Percentiles rank a stretch among this genome's conserved stretches.
These are phyloP conservation scores for Fusarium palustre DNA, from an alignment of 2,329 filamentous ascomycete genomes.

Conservation along the genomic window DNA sequence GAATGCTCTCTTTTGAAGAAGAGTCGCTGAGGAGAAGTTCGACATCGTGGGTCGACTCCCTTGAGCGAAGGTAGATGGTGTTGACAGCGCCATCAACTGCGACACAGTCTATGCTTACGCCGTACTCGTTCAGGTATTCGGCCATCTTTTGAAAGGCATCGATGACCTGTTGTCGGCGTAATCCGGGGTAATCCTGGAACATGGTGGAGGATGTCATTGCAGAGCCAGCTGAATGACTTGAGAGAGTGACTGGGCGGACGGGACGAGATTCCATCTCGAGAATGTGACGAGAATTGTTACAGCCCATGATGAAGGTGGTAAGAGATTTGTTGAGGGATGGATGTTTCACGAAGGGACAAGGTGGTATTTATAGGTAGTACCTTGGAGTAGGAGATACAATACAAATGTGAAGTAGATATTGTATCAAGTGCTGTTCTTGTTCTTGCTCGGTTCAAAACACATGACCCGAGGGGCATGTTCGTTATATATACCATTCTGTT, in stretches of 20 bases:
- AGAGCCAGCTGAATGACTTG: slow-evolving; percentile 34
- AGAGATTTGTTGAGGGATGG: background rate
- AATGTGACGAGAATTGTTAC: slow-evolving; percentile 35
- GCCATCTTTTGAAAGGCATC: slow-evolving; percentile 38
- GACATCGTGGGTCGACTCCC: slow-evolving; percentile 38
- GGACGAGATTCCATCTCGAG: slow-evolving; percentile 38
- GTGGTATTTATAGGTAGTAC: background rate
- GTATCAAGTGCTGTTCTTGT: slow-evolving; percentile 19
- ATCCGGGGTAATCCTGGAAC: slow-evolving; percentile 33
- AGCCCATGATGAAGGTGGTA: slow-evolving; percentile 31
- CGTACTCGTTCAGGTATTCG: slow-evolving; percentile 37
- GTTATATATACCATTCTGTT: slow-evolving; percentile 15
- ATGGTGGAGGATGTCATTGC: slow-evolving; percentile 29
- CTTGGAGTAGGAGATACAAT: background rate
- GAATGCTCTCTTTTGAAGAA: slow-evolving; percentile 18
- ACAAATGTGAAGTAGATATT: slow-evolving; percentile 3
- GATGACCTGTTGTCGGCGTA: slow-evolving; percentile 26
- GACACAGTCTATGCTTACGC: slow-evolving; percentile 24
- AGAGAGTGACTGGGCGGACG: slow-evolving; percentile 33
- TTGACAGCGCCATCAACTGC: slow-evolving; percentile 41
- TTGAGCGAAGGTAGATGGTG: slow-evolving; percentile 34
- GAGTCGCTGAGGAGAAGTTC: slow-evolving; percentile 38
- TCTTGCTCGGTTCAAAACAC: background rate
- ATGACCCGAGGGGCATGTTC: slow-evolving; percentile 22
- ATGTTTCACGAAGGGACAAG: background rate